Percentiles rank a stretch among this genome's conserved stretches.
phyloP scores from a whole-genome alignment of 352 stramenopile species.

The Phytopythium mirpurense region DNA sequence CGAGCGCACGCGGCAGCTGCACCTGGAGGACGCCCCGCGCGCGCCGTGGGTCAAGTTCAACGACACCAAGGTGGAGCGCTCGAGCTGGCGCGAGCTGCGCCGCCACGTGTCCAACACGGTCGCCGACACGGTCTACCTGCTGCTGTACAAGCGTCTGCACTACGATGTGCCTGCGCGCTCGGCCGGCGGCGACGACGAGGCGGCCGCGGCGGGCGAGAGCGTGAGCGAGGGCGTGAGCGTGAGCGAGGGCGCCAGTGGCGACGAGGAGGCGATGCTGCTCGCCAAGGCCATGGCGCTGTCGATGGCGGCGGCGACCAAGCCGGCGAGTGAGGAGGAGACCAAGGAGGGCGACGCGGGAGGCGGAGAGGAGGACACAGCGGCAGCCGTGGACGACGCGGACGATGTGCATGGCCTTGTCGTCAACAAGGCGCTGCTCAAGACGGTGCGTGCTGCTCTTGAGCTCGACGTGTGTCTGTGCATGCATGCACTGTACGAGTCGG shows the following conservation, averaged over 20 bases:
- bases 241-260: conserved; percentile 6
- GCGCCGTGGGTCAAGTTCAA: conserved; percentile 91
- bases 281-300: conserved; percentile 87
- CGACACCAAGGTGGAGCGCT: conserved; percentile 76
- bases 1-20: conserved; percentile 59
- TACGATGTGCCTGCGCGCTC: conserved; percentile 26
- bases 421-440: conserved; percentile 43
- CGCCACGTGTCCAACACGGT: conserved; percentile 67
- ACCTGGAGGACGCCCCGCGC: conserved; percentile 70
- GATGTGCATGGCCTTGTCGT: conserved; percentile 15
- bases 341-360: conserved; percentile 20
- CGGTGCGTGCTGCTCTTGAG: conserved; percentile 28
- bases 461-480: background rate
- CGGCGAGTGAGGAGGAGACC: conserved; percentile 24
- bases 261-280: conserved; percentile 84
- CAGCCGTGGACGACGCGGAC: too few species aligned
- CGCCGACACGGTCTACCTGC: conserved; percentile 84
- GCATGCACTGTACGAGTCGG: background rate
- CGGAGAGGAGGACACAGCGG: conserved; percentile 4
- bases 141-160: conserved; percentile 86
- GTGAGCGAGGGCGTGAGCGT: conserved; percentile 3
- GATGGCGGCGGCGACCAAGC: conserved; percentile 69
- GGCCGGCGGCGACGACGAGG: conserved; percentile 7
- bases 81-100: conserved; percentile 83
- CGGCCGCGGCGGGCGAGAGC: too few species aligned